Base-by-base conservation (phyloP, 345 rosid species). In the Eucalyptus sp. region DNA sequence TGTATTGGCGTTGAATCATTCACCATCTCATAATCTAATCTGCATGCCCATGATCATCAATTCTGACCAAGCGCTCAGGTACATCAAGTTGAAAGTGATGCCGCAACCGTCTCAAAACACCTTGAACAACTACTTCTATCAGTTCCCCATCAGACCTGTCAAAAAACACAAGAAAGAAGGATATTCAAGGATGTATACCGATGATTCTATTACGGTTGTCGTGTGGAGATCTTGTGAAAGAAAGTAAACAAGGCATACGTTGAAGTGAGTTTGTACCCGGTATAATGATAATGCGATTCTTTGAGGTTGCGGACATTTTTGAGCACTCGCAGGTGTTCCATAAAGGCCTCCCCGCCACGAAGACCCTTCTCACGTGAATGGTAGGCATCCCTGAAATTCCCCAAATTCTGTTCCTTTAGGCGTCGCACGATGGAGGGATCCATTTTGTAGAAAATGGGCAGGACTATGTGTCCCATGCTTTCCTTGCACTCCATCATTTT, bases 201-300 rank as follows among this genome's bases (percentile, higher is more conserved):
- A 31, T 12, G 12, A n/a, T 17, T 66, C 43, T 31, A 8, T 66
- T 31, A 0, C 1, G 0, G 22, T 4, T 66, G 41, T 16, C 0
- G 22, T 8, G 60, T 22, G 43, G 15, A 31, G 79, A 31, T 66
- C 79, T 66, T 0, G 43, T 31, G 79, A 66, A n/a, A 31, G 79
- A 64, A 29, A 29, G 18, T 31, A 66, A 31, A 31, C 79, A 8
- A 66, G 79, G 41, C 43, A 31, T 31, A 4, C 10, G 37, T 66
- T 66, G 76, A 15, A 3, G 76, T 15, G 76, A n/a, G 76, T 66
- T 66, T 60, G 71, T 62, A 29, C 71, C 71, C 66, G 14, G 7
- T 11, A 60, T 27, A 25, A 60, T 60, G 66, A 25, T 60, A 27
- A 25, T 60, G n/a, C n/a, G 14, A 5, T 60, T 27, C n/a, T 27